Conservation (phyloP, 164 flowering plant species). For the Echeveria elegans region DNA sequence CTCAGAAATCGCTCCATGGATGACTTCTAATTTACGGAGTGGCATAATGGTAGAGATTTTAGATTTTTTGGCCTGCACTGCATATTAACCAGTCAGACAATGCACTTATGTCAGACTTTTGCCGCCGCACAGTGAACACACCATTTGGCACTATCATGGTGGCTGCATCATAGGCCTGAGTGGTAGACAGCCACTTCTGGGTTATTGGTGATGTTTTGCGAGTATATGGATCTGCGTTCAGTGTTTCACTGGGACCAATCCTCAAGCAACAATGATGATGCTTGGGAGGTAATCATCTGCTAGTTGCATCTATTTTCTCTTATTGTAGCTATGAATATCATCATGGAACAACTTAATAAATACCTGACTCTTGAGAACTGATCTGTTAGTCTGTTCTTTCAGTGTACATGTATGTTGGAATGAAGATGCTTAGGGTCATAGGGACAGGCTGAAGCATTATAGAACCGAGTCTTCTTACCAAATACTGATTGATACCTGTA, state of each 20-base stretch:
- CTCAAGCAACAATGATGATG: slow-evolving; percentile 92
- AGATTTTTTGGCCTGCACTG: slow-evolving; percentile 56
- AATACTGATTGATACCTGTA: too few species aligned
- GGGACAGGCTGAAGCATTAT: slow-evolving; percentile 10
- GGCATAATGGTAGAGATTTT: slow-evolving; percentile 41
- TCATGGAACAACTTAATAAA: too few species aligned
- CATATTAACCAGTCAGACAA: slow-evolving; percentile 33
- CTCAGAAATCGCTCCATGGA: slow-evolving; percentile 48
- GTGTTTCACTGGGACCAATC: slow-evolving; percentile 87
- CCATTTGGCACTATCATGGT: slow-evolving; percentile 96
- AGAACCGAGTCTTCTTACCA: too few species aligned
- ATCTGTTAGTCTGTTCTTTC: background rate
- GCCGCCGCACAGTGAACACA: slow-evolving; percentile 66
- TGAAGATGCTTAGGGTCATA: slow-evolving; percentile 28
- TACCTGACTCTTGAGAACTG: too few species aligned
- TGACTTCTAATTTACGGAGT: slow-evolving; percentile 39
- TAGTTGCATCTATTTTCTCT: background rate
- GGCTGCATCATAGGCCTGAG: slow-evolving; percentile 78
- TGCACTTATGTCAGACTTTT: slow-evolving; percentile 52
- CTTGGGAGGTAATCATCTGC: slow-evolving; percentile 58
- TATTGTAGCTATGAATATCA: background rate
- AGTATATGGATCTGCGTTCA: slow-evolving; percentile 70
- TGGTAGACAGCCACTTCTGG: slow-evolving; percentile 43
- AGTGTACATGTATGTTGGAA: slow-evolving; percentile 29
- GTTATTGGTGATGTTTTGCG: slow-evolving; percentile 59